These are phyloP conservation scores for Tylopilus sp. DNA, from an alignment of 768 basidiomycete genomes.

Conservation along the genomic window DNA sequence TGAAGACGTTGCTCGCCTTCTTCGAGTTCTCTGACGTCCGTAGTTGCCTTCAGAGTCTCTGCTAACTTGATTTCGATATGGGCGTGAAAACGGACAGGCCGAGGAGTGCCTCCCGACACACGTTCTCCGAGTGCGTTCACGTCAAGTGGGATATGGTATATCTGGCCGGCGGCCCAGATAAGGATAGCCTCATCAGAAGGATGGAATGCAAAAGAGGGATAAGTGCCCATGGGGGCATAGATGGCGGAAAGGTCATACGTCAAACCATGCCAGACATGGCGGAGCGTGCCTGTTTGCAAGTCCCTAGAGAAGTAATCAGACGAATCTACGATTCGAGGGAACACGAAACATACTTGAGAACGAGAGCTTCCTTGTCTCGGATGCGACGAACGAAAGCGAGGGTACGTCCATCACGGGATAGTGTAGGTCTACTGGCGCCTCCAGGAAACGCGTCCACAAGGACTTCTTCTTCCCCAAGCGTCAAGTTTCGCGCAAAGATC, in stretches of 20 bases:
- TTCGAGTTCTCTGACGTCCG: slow-evolving; percentile 54
- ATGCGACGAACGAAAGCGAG: slow-evolving; percentile 74
- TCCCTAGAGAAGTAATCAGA: slow-evolving; percentile 43
- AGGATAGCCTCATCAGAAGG: slow-evolving; percentile 39
- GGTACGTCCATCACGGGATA: slow-evolving; percentile 65
- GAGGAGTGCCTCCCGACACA: slow-evolving; percentile 37
- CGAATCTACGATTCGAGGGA: neutral
- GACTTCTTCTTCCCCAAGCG: slow-evolving; percentile 50
- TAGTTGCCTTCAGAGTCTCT: slow-evolving; percentile 47
- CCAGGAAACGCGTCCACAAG: slow-evolving; percentile 59
- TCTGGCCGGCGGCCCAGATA: slow-evolving; percentile 74
- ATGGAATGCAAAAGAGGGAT: slow-evolving; percentile 67
- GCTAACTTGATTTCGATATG: slow-evolving; percentile 64
- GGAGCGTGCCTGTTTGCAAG: slow-evolving; percentile 59
- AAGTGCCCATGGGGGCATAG: slow-evolving; percentile 77
- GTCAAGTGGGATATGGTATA: slow-evolving; percentile 55
- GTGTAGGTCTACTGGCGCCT: slow-evolving; percentile 69
- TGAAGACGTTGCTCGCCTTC: slow-evolving; percentile 52
- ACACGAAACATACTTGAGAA: slow-evolving; percentile 53
- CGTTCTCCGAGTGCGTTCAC: slow-evolving; percentile 44
- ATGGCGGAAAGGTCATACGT: slow-evolving; percentile 62
- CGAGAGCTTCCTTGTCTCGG: slow-evolving; percentile 67
- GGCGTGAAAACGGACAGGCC: slow-evolving; percentile 55
- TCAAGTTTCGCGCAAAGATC: slow-evolving; percentile 65
- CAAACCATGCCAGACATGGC: slow-evolving; percentile 64